Evolutionary conservation across 441 rosid genomes (phyloP), one percentile per base, ranked within the genome.

Genomic region (Arabidopsis lyrata): DNA sequence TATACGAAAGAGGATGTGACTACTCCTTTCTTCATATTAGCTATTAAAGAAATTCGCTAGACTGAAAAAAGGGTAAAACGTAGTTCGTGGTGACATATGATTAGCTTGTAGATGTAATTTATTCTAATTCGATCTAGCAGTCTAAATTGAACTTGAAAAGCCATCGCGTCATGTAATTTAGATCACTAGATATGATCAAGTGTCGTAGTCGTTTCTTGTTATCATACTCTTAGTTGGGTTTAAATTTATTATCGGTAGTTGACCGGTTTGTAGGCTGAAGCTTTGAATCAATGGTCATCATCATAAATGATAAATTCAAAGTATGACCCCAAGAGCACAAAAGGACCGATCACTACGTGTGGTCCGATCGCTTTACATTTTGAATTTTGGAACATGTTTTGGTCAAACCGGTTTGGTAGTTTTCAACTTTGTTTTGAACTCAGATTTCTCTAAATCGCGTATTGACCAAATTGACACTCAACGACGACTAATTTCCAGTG

Each of bases 241-340:
- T 55, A 9, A 36, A 76, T 69, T 76, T 76, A 63, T 14, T 45
- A 62, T 15, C 16, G 66, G 75, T 76, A 13, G 71, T 69, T 76
- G 79, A 69, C 79, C 75, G 66, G 60, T 76, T 69, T 76, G 71
- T 70, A 47, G 70, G 71, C 63, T 63, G 70, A 56, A 18, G 66
- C 58, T 68, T 76, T 38, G 50, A 76, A 69, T 54, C 59, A 55
- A 18, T 75, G n/a, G 36, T 29, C 31, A 60, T 55, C 75, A 76
- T 76, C 22, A 68, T 75, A 56, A 76, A 76, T 70, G 75, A 76
- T 76, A 38, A 31, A 38, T 63, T 48, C 66, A 31, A 69, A 76
- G 57, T 47, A 29, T 55, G 79, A 54, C 73, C 47, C 32, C n/a
- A 61, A 60, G 14, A 67, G 24, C 75, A 70, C 70, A 55, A 76